Base-by-base conservation (phyloP, 2,329 filamentous ascomycete species). In the Coniella lustricola region DNA sequence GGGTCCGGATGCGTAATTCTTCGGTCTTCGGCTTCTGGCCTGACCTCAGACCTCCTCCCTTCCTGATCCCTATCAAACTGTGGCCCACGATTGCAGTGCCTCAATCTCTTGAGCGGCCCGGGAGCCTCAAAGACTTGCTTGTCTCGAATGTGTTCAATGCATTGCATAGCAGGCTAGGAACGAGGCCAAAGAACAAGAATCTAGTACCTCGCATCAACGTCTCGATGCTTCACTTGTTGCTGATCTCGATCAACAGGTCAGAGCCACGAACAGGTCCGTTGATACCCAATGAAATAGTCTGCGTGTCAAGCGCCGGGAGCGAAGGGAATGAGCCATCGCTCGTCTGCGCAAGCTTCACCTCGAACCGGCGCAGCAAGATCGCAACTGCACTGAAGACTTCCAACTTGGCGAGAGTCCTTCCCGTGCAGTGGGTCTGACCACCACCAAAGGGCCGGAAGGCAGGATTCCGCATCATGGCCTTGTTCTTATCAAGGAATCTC, bases 331-430 rank as follows among this genome's bases (percentile, higher is more conserved):
- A 3, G 10, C 8, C 17, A 3, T 36, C 8, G 7, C 42, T 32
- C 14, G 20, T 20, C 3, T 10, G 17, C n/a, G 33, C 32, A 32
- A 45, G 16, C 12, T 16, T 36, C n/a, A 45, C 25, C 8, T 45
- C 34, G 14, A 45, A 45, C 3, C 43, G 43, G 34, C 29, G 43
- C 33, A 45, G 10, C 33, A 45, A 8, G 21, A 37, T 45, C 3
- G 43, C 43, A 10, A 35, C 43, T 17, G 22, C 33, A 20, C 33
- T 37, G 33, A 45, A 45, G 12, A 45, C 43, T 22, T 45, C 43
- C n/a, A 36, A 21, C 33, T 37, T 36, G 16, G 43, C 43, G 18
- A 45, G 33, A 4, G 43, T 37, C 18, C 33, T 36, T 5, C 43
- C 43, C 18, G 43, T 32, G 21, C 43, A 45, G 21, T 37, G 21